Conservation (phyloP, 1,284 basidiomycete genomes). For the Ceratobasidium sp. region DNA sequence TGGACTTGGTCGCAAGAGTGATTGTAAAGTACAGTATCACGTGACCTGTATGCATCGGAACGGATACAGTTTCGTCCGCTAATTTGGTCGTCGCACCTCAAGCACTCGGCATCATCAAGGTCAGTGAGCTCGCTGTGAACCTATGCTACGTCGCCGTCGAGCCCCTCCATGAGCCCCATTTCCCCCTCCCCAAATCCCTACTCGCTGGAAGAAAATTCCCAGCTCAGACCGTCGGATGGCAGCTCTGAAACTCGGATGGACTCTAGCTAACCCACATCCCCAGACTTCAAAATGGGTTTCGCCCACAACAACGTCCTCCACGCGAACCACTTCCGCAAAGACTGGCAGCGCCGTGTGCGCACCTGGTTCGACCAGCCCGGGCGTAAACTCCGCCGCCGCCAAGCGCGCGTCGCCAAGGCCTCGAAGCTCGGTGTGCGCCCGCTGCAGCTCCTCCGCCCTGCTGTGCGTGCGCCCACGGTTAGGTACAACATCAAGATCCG, state of each 20-base stretch:
- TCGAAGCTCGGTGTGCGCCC: conserved; percentile 92
- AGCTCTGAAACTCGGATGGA: conserved; percentile 8
- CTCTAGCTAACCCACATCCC: conserved; percentile 15
- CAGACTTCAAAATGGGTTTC: conserved; percentile 46
- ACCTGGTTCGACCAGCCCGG: conserved; percentile 99
- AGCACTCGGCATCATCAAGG: conserved; percentile 36
- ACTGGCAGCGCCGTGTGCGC: conserved; percentile 93
- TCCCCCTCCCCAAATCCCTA: conserved; percentile 1
- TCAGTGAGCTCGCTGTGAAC: conserved; percentile 30
- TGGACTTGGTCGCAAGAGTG: no score
- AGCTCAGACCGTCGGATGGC: background rate
- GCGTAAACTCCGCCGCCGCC: conserved; percentile 95
- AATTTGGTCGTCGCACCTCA: conserved; percentile 26
- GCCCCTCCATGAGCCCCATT: background rate
- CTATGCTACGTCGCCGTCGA: conserved; percentile 1
- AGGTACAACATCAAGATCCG: conserved; percentile 99
- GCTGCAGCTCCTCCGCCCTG: conserved; percentile 90
- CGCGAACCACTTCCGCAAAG: conserved; percentile 98
- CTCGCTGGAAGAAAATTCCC: background rate
- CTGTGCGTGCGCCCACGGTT: conserved; percentile 95
- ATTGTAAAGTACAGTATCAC: conserved; percentile 19
- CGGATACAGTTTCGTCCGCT: conserved; percentile 12
- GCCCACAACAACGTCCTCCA: conserved; percentile 69
- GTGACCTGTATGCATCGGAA: conserved; percentile 28
- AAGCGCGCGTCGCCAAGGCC: conserved; percentile 91